Evolutionary conservation across 2,329 filamentous ascomycete species (phyloP).

Genomic region (Penicillium olsonii): DNA sequence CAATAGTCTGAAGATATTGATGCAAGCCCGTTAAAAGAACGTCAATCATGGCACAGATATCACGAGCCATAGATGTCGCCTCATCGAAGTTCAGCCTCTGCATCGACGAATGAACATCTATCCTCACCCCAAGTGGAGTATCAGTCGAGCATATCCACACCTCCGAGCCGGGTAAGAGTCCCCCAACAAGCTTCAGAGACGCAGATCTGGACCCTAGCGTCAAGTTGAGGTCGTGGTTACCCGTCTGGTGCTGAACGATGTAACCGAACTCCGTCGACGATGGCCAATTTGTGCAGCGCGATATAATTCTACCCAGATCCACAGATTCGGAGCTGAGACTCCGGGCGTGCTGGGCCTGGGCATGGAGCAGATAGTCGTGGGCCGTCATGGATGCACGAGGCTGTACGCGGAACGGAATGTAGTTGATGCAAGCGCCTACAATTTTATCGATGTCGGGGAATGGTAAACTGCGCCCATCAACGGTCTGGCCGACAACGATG

Average conservation of each 20-base stretch:
- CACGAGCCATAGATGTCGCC: not conserved
- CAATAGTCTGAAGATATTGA: no score
- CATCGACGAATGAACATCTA: not conserved
- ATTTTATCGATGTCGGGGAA: slow-evolving; percentile 3
- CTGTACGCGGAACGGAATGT: slow-evolving; percentile 5
- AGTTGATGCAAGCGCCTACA: slow-evolving; percentile 9
- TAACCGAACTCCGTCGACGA: slow-evolving; percentile 1
- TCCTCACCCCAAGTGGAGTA: not conserved
- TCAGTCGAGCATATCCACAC: not conserved
- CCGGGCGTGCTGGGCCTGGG: not conserved
- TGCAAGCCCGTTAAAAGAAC: no score
- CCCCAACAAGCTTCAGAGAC: not conserved
- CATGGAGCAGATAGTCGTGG: slow-evolving; percentile 2
- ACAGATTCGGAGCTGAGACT: not conserved
- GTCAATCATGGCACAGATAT: not conserved
- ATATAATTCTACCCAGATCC: not conserved
- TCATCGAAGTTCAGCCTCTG: not conserved
- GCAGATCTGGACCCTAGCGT: not conserved
- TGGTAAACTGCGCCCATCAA: slow-evolving; percentile 9
- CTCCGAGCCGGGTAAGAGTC: not conserved
- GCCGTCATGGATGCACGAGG: slow-evolving; percentile 4
- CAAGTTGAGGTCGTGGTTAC: slow-evolving; percentile 7
- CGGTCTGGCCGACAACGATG: slow-evolving; percentile 12
- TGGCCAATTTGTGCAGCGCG: slow-evolving; percentile 2
- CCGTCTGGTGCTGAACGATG: slow-evolving; percentile 12